Evolutionary conservation across 257 asterid genomes (phyloP).

Genomic region (Jacaranda copaia): DNA sequence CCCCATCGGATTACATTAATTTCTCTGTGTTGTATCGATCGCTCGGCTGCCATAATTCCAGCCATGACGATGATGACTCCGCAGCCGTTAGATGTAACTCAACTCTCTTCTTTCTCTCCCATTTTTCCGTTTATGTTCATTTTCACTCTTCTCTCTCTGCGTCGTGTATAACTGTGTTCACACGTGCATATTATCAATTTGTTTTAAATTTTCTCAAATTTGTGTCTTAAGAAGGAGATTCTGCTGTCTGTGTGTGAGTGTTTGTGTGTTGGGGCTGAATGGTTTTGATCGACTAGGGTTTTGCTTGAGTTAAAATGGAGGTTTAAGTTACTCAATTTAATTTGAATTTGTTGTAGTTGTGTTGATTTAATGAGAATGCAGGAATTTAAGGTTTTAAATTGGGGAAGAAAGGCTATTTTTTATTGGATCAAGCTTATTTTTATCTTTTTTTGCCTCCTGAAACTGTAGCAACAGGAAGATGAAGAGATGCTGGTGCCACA

Average conservation of each 20-base stretch:
- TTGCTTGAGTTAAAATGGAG: slow-evolving; percentile 41
- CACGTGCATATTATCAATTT: slow-evolving; percentile 31
- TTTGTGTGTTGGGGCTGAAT: slow-evolving; percentile 27
- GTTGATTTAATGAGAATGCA: slow-evolving; percentile 40
- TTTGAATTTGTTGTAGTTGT: slow-evolving; percentile 29
- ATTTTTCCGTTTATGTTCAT: slow-evolving; percentile 23
- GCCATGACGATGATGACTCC: slow-evolving; percentile 90
- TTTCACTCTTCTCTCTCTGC: not conserved
- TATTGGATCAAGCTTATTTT: slow-evolving; percentile 48
- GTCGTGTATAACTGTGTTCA: slow-evolving; percentile 24
- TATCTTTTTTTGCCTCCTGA: slow-evolving; percentile 24
- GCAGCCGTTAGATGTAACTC: slow-evolving; percentile 84
- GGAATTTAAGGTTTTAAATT: slow-evolving; percentile 36
- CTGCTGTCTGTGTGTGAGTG: slow-evolving; percentile 27
- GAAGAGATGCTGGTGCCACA: slow-evolving; percentile 96
- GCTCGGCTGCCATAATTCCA: slow-evolving; percentile 47
- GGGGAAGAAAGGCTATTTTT: slow-evolving; percentile 39
- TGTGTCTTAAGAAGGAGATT: slow-evolving; percentile 11
- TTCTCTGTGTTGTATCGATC: slow-evolving; percentile 63
- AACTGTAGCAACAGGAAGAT: slow-evolving; percentile 76
- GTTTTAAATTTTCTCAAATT: slow-evolving; percentile 27
- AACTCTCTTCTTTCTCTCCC: slow-evolving; percentile 30
- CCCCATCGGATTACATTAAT: slow-evolving; percentile 33
- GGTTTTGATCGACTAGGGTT: slow-evolving; percentile 73
- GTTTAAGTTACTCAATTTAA: slow-evolving; percentile 43